A percentile compares a stretch with the other conserved stretches of the same genome.
These are phyloP conservation scores for Aspergillus ibericus DNA, from an alignment of 2,329 filamentous ascomycete genomes.

Conservation along the genomic window DNA sequence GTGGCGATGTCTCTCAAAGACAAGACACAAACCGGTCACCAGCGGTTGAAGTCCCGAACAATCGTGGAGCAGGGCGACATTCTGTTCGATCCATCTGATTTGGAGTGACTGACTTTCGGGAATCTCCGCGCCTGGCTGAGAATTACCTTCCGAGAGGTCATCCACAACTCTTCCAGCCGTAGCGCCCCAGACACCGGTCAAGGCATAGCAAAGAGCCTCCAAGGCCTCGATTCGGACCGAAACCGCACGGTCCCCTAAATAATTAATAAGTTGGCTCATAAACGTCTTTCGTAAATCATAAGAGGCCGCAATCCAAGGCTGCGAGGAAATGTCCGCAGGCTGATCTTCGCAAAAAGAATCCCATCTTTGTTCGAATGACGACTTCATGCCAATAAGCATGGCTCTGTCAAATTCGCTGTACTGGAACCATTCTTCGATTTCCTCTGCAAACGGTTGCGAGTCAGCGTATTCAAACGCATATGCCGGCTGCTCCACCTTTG, in stretches of 20 bases:
- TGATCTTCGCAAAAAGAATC: constrained; percentile 50
- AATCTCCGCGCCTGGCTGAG: constrained; percentile 41
- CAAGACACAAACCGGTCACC: constrained; percentile 37
- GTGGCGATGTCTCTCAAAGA: constrained; percentile 40
- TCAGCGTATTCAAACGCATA: constrained; percentile 88
- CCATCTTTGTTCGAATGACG: constrained; percentile 78
- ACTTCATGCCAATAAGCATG: constrained; percentile 72
- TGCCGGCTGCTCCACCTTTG: constrained; percentile 65
- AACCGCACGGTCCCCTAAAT: constrained; percentile 41
- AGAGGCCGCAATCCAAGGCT: constrained; percentile 67
- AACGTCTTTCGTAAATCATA: constrained; percentile 51
- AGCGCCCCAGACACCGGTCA: constrained; percentile 69
- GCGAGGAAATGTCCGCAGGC: constrained; percentile 33
- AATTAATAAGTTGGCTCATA: constrained; percentile 38
- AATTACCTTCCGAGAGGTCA: constrained; percentile 32
- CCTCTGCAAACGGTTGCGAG: constrained; percentile 72
- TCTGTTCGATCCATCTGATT: constrained; percentile 49
- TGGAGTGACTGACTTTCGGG: constrained; percentile 51
- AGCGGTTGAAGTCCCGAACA: constrained; percentile 38
- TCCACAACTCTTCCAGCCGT: constrained; percentile 55
- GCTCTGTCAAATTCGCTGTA: constrained; percentile 85
- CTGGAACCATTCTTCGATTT: constrained; percentile 96
- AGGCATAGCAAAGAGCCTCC: constrained; percentile 52
- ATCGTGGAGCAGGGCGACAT: constrained; percentile 39
- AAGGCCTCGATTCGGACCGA: constrained; percentile 46